Conservation (phyloP, 2,329 filamentous ascomycete species). For the Fusarium subtropicale region DNA sequence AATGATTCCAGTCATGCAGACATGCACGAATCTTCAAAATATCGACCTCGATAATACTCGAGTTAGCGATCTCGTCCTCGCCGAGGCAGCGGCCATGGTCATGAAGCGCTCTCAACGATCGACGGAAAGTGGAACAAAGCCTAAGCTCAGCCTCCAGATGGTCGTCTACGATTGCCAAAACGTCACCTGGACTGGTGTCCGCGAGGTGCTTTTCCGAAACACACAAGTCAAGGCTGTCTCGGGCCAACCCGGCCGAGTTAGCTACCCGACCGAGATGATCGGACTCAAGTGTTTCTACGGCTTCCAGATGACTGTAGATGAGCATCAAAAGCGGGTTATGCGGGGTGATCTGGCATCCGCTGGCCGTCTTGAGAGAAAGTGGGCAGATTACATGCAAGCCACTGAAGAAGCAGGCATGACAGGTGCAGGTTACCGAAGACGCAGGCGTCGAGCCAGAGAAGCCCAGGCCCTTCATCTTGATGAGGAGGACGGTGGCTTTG, state of each 20-base stretch:
- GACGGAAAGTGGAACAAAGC: slow-evolving; percentile 55
- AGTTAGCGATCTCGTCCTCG: slow-evolving; percentile 85
- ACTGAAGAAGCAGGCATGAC: slow-evolving; percentile 82
- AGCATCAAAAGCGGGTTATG: slow-evolving; percentile 88
- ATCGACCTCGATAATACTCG: slow-evolving; percentile 94
- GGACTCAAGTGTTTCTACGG: slow-evolving; percentile 93
- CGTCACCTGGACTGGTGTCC: slow-evolving; percentile 91
- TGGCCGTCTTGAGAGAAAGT: slow-evolving; percentile 84
- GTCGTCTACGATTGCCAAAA: slow-evolving; percentile 93
- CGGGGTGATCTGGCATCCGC: slow-evolving; percentile 81
- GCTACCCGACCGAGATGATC: slow-evolving; percentile 83
- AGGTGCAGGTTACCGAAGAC: slow-evolving; percentile 74
- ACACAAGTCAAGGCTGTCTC: slow-evolving; percentile 72
- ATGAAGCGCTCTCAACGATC: slow-evolving; percentile 68
- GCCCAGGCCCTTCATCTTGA: slow-evolving; percentile 83
- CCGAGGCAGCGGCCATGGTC: slow-evolving; percentile 86
- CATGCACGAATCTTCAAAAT: slow-evolving; percentile 74
- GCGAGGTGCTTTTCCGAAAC: slow-evolving; percentile 87
- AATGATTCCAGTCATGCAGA: slow-evolving; percentile 84
- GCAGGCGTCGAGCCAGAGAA: slow-evolving; percentile 82
- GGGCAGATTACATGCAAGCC: slow-evolving; percentile 94
- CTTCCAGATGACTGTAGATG: slow-evolving; percentile 94
- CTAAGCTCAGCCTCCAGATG: slow-evolving; percentile 75
- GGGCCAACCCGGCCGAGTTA: slow-evolving; percentile 54
- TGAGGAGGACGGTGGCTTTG: slow-evolving; percentile 77